These are phyloP conservation scores for Tremellales sp. DNA, from an alignment of 1,284 basidiomycete species.

Conservation along the genomic window DNA sequence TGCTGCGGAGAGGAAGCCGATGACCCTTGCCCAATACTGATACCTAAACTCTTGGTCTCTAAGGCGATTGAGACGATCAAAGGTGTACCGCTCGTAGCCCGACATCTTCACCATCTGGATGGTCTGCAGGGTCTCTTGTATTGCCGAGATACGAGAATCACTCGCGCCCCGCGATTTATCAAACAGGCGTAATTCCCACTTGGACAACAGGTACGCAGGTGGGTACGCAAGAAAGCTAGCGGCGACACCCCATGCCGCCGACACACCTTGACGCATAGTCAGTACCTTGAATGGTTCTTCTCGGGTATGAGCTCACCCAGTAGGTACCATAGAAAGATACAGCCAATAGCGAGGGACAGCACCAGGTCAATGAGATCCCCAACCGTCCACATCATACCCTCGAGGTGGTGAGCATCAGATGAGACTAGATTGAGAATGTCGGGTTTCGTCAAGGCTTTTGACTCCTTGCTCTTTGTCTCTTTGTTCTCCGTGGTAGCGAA, in stretches of 20 bases:
- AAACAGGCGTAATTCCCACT: conserved; percentile 70
- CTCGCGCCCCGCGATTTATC: conserved; percentile 80
- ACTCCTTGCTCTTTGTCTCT: conserved; percentile 5
- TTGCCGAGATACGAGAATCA: conserved; percentile 77
- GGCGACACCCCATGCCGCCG: conserved; percentile 27
- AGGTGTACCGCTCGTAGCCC: conserved; percentile 87
- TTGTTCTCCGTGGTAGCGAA: conserved; percentile 13
- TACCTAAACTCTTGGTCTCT: conserved; percentile 70
- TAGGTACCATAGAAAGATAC: conserved; percentile 70
- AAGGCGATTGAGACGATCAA: conserved; percentile 66
- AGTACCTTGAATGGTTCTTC: too few relatives aligned
- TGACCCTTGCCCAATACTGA: too few relatives aligned
- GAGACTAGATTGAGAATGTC: conserved; percentile 36
- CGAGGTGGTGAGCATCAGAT: conserved; percentile 15
- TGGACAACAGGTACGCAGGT: conserved; percentile 79
- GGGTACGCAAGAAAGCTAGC: conserved; percentile 54
- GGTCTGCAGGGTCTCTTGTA: conserved; percentile 85
- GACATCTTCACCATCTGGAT: conserved; percentile 93
- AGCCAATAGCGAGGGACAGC: conserved; percentile 71
- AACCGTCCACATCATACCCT: conserved; percentile 13
- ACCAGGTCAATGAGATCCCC: conserved; percentile 59
- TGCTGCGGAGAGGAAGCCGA: too few relatives aligned
- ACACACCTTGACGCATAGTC: conserved; percentile 20
- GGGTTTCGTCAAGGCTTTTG: conserved; percentile 19
- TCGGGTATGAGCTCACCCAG: conserved; percentile 66